Conservation (phyloP, 148 eudicot species). For the Limonium bicolor region DNA sequence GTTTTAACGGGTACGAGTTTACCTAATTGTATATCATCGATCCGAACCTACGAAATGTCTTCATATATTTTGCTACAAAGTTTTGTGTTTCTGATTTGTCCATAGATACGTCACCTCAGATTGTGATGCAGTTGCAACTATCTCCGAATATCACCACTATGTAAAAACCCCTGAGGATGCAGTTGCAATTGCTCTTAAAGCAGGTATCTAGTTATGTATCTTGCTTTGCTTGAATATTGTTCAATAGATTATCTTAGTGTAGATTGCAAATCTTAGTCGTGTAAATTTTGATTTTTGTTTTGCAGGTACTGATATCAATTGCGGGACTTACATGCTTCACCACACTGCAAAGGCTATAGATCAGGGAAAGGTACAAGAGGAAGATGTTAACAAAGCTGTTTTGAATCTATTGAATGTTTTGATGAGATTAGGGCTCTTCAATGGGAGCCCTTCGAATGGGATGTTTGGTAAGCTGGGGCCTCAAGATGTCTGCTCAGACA, state of each 20-base stretch:
- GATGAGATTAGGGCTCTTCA: slow-evolving; percentile 66
- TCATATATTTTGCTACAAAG: too few species aligned
- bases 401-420: slow-evolving; percentile 60
- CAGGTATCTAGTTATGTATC: slow-evolving; percentile 60
- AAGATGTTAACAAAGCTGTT: slow-evolving; percentile 72
- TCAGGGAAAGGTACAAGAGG: slow-evolving; percentile 53
- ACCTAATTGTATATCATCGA: too few species aligned
- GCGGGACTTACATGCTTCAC: slow-evolving; percentile 74
- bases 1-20: slow-evolving; percentile 63
- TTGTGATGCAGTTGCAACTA: slow-evolving; percentile 96
- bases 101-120: slow-evolving; percentile 82
- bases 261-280: background rate
- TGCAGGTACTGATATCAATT: slow-evolving; percentile 81
- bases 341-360: slow-evolving; percentile 50
- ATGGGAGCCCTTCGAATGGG: slow-evolving; percentile 49
- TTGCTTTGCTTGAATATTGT: background rate
- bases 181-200: slow-evolving; percentile 70
- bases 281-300: background rate
- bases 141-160: slow-evolving; percentile 66
- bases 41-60: too few species aligned
- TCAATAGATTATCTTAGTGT: background rate
- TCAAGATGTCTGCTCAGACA: slow-evolving; percentile 51
- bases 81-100: slow-evolving; percentile 6
- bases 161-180: slow-evolving; percentile 65
- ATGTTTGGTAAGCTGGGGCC: slow-evolving; percentile 47